These are phyloP conservation scores for Metarhizium brunneum DNA, from an alignment of 2,329 filamentous ascomycete species.

Conservation along the genomic window DNA sequence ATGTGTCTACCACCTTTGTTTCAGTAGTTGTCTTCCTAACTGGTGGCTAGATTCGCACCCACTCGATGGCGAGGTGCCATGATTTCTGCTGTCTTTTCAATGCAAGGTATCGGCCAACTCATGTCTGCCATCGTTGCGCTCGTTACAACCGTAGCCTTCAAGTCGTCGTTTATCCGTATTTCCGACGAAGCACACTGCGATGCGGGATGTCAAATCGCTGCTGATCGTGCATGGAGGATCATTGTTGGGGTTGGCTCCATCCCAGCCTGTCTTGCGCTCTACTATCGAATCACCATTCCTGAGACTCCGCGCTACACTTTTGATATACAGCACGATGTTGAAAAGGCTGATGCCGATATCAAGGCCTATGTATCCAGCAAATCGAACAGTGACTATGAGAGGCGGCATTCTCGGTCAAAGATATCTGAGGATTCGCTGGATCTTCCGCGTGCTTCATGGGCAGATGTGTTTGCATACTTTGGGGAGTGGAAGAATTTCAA, in stretches of 20 bases:
- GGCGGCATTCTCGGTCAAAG: conserved; percentile 42
- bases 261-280: conserved; percentile 70
- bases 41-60: conserved; percentile 51
- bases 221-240: conserved; percentile 75
- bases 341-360: conserved; percentile 67
- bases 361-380: conserved; percentile 46
- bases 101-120: conserved; percentile 78
- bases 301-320: conserved; percentile 81
- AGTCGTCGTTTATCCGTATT: conserved; percentile 34
- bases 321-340: conserved; percentile 65
- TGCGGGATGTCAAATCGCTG: conserved; percentile 55
- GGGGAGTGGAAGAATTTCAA: conserved; percentile 59
- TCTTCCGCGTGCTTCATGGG: conserved; percentile 60
- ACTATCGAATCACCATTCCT: conserved; percentile 77
- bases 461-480: conserved; percentile 60
- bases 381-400: conserved; percentile 37
- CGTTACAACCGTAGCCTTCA: conserved; percentile 58
- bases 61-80: conserved; percentile 76
- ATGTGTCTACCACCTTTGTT: conserved; percentile 16
- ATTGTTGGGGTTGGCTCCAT: conserved; percentile 73
- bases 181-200: conserved; percentile 41
- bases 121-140: conserved; percentile 61
- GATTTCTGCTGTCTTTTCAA: conserved; percentile 76
- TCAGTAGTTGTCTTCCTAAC: not conserved
- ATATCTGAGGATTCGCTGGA: conserved; percentile 43